phyloP scores from a whole-genome alignment of 2,329 filamentous ascomycete genomes.

The Hymenoscyphus repandus region DNA sequence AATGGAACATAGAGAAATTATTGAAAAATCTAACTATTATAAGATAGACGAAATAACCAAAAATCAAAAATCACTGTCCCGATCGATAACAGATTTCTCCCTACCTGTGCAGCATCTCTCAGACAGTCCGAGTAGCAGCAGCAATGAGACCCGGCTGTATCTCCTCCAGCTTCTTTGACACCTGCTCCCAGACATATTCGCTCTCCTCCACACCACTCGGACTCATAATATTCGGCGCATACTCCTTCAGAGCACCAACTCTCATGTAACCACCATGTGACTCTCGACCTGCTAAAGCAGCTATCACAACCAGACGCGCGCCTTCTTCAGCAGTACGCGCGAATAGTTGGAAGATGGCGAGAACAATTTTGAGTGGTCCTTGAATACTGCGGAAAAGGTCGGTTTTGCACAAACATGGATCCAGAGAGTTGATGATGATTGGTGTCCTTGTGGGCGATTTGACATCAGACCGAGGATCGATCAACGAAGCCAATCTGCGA shows the following conservation, averaged over 20 bases:
- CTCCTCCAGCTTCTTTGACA: constrained; percentile 37
- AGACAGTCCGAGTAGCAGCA: no score
- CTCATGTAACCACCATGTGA: constrained; percentile 24
- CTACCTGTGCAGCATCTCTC: no score
- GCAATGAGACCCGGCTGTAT: constrained; percentile 33
- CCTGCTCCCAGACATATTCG: constrained; percentile 37
- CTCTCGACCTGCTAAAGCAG: constrained; percentile 31
- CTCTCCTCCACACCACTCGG: constrained; percentile 34
- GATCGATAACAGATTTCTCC: no score
- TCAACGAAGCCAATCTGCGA: constrained; percentile 33
- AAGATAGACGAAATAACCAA: no score
- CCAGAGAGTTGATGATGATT: constrained; percentile 15
- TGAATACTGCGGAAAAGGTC: constrained; percentile 37
- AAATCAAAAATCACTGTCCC: no score
- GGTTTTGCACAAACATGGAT: constrained; percentile 39
- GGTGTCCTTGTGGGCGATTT: neutral
- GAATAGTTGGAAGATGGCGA: constrained; percentile 31
- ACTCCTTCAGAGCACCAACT: constrained; percentile 12
- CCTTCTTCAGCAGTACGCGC: constrained; percentile 44
- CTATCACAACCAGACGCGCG: constrained; percentile 33
- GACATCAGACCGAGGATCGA: neutral
- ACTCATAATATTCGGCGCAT: constrained; percentile 31
- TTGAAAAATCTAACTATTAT: no score
- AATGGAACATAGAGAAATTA: no score
- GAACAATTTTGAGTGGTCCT: constrained; percentile 6